A percentile compares a stretch with the other conserved stretches of the same genome.
Conservation (phyloP, 1,284 basidiomycete species). For the Fomitopsis betulina region DNA sequence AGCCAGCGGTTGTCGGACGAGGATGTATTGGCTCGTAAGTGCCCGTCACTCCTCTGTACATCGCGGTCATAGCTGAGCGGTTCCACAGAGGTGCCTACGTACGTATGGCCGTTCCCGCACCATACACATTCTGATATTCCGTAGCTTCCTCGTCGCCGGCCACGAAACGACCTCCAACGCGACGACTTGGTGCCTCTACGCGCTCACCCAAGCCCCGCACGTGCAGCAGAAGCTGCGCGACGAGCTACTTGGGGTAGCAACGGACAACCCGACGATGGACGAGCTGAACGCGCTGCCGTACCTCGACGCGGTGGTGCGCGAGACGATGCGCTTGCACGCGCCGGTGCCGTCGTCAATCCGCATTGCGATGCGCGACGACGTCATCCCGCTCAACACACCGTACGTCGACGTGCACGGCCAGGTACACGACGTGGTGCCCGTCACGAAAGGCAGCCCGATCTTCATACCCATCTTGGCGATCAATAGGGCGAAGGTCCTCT, state of each 20-base stretch:
- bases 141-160: constrained; percentile 56
- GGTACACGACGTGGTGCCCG: constrained; percentile 19
- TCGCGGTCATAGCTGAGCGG: not conserved
- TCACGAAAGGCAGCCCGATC: constrained; percentile 43
- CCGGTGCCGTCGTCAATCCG: constrained; percentile 58
- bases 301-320: constrained; percentile 66
- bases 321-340: constrained; percentile 63
- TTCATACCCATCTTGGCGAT: constrained; percentile 44
- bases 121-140: not conserved
- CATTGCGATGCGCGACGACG: constrained; percentile 45
- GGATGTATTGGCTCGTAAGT: constrained; percentile 52
- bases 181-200: constrained; percentile 60
- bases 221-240: constrained; percentile 65
- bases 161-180: constrained; percentile 61
- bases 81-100: constrained; percentile 11
- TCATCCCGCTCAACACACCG: constrained; percentile 27
- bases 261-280: constrained; percentile 44
- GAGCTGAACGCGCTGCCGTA: constrained; percentile 55
- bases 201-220: constrained; percentile 49
- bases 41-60: not conserved
- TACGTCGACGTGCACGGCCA: constrained; percentile 24
- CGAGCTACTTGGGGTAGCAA: constrained; percentile 48
- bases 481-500: constrained; percentile 43
- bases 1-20: constrained; percentile 45
- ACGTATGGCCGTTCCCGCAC: not conserved